A percentile compares a stretch with the other conserved stretches of the same genome.
phyloP scores from a whole-genome alignment of 2,329 filamentous ascomycete species.

The Hortaea sp. region DNA sequence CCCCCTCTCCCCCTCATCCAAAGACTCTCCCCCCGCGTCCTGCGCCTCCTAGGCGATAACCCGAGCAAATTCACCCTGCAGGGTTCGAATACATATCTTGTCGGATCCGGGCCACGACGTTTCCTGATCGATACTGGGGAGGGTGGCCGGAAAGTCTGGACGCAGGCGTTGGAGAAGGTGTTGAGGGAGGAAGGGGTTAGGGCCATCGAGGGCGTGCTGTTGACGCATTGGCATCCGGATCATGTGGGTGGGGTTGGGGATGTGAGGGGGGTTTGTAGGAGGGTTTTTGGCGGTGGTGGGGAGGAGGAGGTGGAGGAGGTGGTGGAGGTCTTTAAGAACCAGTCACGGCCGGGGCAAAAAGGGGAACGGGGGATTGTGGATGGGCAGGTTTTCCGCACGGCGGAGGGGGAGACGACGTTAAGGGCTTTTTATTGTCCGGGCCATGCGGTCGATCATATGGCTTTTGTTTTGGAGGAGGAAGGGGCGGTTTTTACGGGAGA shows the following conservation, averaged over 20 bases:
- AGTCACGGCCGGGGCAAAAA: neutral
- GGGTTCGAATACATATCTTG: constrained; percentile 88
- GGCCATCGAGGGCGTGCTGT: constrained; percentile 56
- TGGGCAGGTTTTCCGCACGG: constrained; percentile 43
- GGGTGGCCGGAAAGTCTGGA: constrained; percentile 61
- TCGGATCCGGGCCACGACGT: constrained; percentile 63
- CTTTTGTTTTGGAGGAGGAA: constrained; percentile 64
- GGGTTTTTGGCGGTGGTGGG: too few relatives aligned
- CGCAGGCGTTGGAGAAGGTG: constrained; percentile 51
- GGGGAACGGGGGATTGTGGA: constrained; percentile 40
- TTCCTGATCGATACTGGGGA: constrained; percentile 87
- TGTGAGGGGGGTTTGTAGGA: constrained; percentile 47
- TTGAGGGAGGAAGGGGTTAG: constrained; percentile 56
- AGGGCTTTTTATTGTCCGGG: constrained; percentile 60
- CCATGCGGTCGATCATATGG: constrained; percentile 75
- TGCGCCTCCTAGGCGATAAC: constrained; percentile 82
- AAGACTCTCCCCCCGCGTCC: constrained; percentile 64
- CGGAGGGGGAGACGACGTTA: constrained; percentile 50
- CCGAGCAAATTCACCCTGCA: constrained; percentile 71
- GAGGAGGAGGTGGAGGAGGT: neutral
- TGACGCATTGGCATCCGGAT: constrained; percentile 91
- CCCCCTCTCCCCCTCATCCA: constrained; percentile 62
- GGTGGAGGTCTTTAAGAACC: constrained; percentile 16
- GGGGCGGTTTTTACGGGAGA: constrained; percentile 81
- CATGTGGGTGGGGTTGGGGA: constrained; percentile 69